Base-by-base conservation (phyloP, 2,329 filamentous ascomycete genomes). In the Penicillium sp. region DNA sequence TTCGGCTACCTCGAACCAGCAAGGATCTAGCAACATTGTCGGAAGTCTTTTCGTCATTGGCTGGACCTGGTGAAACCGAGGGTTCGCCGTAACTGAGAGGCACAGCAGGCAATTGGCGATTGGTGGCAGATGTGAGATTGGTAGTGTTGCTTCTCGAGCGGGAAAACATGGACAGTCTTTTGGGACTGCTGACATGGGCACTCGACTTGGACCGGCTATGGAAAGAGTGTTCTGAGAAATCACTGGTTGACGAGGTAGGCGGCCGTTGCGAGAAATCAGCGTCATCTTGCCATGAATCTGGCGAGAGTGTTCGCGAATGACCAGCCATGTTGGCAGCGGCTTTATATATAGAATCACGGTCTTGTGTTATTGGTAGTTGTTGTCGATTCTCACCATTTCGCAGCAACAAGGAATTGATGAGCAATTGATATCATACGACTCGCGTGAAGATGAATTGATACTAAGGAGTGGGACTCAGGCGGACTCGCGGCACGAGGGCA, bases 121-220 rank as follows among this genome's bases (percentile, higher is more conserved):
- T 24, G 28, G 71, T 71, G 20, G 79, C 78, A 43, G 77, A 60
- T 61, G 74, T 76, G 1, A 81, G 81, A 9, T 80, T 84, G 59
- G 77, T 79, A 23, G 77, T 79, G 42, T 75, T 75, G 60, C 72
- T 75, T 59, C 73, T 64, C 7, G 73, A 72, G 18, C 73, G 72
- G 35, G 69, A 68, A 35, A 76, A 74, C 55, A 75, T 69, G 0
- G 73, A 76, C 12, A 73, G 55, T 28, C 72, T 70, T 61, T 69
- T 74, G 20, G 73, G 72, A 55, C 67, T 74, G 18, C 71, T 64
- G 12, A 69, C 60, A 58, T 69, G 66, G 23, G 68, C 70, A 33
- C 63, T 71, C 9, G 71, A 73, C 45, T 68, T 65, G 16, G 71
- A 74, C 24, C 71, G 71, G 40, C 63, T 58, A 59, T 73, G 71